Conservation (phyloP, 805 yeast species). For the Jamesozyma lodderae region DNA sequence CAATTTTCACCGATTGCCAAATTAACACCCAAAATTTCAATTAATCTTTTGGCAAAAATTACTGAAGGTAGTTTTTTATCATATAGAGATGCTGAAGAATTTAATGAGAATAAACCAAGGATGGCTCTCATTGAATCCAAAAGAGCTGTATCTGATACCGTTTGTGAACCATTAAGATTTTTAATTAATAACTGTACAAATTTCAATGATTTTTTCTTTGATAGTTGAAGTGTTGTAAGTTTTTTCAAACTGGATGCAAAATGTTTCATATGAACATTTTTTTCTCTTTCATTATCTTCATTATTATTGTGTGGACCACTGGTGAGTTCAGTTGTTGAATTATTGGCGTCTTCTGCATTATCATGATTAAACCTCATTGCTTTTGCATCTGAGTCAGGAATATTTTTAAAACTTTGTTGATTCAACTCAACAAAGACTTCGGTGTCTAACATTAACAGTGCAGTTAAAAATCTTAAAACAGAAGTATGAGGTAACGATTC, state of each 20-base stretch:
- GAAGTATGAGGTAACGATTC: slow-evolving; percentile 25
- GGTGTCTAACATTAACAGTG: slow-evolving; percentile 21
- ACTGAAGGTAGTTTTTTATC: slow-evolving; percentile 12
- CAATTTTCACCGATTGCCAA: slow-evolving; percentile 18
- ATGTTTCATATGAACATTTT: slow-evolving; percentile 10
- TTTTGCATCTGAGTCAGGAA: slow-evolving; percentile 11
- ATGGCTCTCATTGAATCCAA: slow-evolving; percentile 21
- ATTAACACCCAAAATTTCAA: slow-evolving; percentile 14
- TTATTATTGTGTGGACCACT: neutral
- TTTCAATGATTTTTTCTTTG: slow-evolving; percentile 18
- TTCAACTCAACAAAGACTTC: slow-evolving; percentile 21
- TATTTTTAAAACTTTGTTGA: slow-evolving; percentile 15
- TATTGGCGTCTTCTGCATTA: neutral
- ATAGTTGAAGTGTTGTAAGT: slow-evolving; percentile 13
- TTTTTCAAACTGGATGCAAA: slow-evolving; percentile 22
- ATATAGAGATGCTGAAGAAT: slow-evolving; percentile 15
- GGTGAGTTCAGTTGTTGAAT: neutral
- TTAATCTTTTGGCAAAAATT: slow-evolving; percentile 16
- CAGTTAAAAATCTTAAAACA: slow-evolving; percentile 20
- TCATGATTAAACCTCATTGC: neutral
- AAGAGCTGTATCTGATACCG: slow-evolving; percentile 19
- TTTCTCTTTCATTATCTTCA: slow-evolving; percentile 5
- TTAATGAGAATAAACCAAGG: slow-evolving; percentile 13
- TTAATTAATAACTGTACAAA: slow-evolving; percentile 20
- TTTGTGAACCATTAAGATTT: slow-evolving; percentile 20